These are phyloP conservation scores for Croton laevigatus DNA, from an alignment of 441 rosid genomes.

Conservation along the genomic window DNA sequence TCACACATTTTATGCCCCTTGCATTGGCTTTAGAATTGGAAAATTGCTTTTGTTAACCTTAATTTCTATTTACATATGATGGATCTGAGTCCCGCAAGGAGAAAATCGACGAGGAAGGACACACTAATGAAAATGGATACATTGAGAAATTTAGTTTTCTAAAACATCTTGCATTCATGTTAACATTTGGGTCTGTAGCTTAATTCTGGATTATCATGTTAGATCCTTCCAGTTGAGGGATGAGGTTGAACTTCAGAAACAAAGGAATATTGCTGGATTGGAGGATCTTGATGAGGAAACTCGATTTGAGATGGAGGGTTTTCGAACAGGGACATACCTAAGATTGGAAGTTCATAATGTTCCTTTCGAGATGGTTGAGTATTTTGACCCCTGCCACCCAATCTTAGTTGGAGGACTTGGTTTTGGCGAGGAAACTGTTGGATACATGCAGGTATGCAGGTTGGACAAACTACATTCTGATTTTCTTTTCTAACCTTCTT, in stretches of 20 bases:
- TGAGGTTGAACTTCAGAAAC: conserved; percentile 75
- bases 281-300: conserved; percentile 75
- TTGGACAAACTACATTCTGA: conserved; percentile 23
- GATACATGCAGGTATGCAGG: conserved; percentile 99
- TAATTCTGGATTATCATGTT: conserved; percentile 21
- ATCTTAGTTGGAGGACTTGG: conserved; percentile 84
- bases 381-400: conserved; percentile 90
- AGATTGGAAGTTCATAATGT: conserved; percentile 89
- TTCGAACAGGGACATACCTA: conserved; percentile 71
- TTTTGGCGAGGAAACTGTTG: conserved; percentile 80
- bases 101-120: conserved; percentile 52
- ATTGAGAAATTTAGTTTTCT: conserved; percentile 58
- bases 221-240: conserved; percentile 65
- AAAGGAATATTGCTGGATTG: conserved; percentile 75
- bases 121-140: conserved; percentile 58
- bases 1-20: neutral
- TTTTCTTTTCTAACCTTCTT: neutral
- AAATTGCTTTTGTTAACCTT: conserved; percentile 41
- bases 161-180: neutral
- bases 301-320: conserved; percentile 82
- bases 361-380: conserved; percentile 90
- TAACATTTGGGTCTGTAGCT: conserved; percentile 14
- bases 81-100: conserved; percentile 60
- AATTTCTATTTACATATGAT: conserved; percentile 49
- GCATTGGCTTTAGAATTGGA: neutral